These are phyloP conservation scores for Mycothermus thermophilus DNA, from an alignment of 495 filamentous ascomycete species.

Conservation along the genomic window DNA sequence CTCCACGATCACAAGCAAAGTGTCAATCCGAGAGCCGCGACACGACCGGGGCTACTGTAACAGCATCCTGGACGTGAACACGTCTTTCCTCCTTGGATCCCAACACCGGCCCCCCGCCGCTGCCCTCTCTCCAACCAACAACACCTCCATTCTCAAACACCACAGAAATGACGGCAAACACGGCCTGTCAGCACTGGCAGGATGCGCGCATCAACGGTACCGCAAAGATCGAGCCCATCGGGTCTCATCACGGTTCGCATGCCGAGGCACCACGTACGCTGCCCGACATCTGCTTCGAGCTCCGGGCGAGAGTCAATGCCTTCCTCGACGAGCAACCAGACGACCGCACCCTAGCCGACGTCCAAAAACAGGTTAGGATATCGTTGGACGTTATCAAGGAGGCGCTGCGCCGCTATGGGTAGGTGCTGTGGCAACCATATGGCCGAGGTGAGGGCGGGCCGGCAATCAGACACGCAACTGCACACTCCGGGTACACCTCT, in stretches of 20 bases:
- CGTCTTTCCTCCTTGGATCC: too few relatives aligned
- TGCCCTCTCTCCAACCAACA: too few relatives aligned
- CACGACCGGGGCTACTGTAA: too few relatives aligned
- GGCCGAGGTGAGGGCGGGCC: constrained; percentile 7
- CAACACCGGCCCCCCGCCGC: too few relatives aligned
- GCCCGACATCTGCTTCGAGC: constrained; percentile 20
- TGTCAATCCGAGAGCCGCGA: too few relatives aligned
- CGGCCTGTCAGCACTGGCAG: neutral
- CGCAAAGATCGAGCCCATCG: constrained; percentile 2
- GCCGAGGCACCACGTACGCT: too few relatives aligned
- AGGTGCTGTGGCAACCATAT: constrained; percentile 10
- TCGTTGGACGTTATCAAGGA: constrained; percentile 58
- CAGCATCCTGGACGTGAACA: too few relatives aligned
- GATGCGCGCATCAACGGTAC: constrained; percentile 1
- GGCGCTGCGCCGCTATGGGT: constrained; percentile 60
- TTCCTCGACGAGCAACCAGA: constrained; percentile 50
- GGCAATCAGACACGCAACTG: neutral
- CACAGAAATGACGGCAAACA: too few relatives aligned
- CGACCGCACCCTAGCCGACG: constrained; percentile 42
- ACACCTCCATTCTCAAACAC: too few relatives aligned
- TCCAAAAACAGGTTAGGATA: constrained; percentile 58
- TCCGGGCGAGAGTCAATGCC: constrained; percentile 48
- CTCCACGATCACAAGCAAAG: too few relatives aligned
- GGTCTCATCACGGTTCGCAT: too few relatives aligned
- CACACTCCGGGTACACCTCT: neutral